Percentiles rank a stretch among this genome's conserved stretches.
phyloP scores from a whole-genome alignment of 2,329 filamentous ascomycete species.

The Alternaria tenuissima region DNA sequence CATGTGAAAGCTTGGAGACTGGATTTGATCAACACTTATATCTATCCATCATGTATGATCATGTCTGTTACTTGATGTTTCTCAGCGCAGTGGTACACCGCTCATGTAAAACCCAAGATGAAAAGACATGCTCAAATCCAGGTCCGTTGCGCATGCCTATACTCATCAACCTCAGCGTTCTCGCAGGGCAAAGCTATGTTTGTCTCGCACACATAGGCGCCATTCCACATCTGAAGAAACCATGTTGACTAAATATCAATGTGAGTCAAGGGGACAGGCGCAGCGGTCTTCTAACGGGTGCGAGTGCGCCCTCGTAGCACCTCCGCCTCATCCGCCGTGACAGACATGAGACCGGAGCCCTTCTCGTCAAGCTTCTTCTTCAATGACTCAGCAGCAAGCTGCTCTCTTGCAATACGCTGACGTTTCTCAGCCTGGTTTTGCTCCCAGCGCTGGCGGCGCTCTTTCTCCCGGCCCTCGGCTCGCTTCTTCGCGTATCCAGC shows the following conservation, averaged over 20 bases:
- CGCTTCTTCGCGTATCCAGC: not conserved
- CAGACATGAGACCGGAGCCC: constrained; percentile 12
- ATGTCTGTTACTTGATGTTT: not conserved
- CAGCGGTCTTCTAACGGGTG: not conserved
- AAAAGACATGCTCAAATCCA: too few relatives aligned
- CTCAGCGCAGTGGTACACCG: too few relatives aligned
- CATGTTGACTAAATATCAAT: not conserved
- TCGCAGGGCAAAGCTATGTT: not conserved
- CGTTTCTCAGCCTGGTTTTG: constrained; percentile 7
- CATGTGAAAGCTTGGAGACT: too few relatives aligned
- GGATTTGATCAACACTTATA: not conserved
- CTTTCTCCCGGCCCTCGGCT: not conserved
- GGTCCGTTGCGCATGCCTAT: not conserved
- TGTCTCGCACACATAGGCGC: not conserved
- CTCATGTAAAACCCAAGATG: too few relatives aligned
- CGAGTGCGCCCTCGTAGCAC: constrained; percentile 8
- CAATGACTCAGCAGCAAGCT: constrained; percentile 1
- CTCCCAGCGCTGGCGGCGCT: constrained; percentile 9
- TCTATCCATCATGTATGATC: not conserved
- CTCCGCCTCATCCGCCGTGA: constrained; percentile 13
- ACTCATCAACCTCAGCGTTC: not conserved
- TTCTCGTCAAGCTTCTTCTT: constrained; percentile 14
- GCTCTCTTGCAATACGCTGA: constrained; percentile 4
- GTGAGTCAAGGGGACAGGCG: not conserved
- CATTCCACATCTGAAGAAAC: not conserved